A percentile compares a stretch with the other conserved stretches of the same genome.
These are phyloP conservation scores for Linum tenue DNA, from an alignment of 345 rosid species.

Conservation along the genomic window DNA sequence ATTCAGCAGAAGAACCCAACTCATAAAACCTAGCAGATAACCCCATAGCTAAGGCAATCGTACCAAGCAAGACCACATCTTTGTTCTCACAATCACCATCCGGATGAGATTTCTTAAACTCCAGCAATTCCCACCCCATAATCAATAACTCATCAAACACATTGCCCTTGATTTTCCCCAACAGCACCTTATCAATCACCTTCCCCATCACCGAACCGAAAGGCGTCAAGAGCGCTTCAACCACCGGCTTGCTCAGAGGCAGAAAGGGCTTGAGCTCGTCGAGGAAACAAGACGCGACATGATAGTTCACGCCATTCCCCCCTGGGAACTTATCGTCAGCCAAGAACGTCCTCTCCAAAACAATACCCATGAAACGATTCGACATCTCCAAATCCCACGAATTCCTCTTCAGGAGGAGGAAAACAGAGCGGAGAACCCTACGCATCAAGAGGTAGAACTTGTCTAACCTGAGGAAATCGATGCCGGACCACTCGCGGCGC, in stretches of 20 bases:
- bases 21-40: constrained; percentile 58
- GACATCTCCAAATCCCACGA: constrained; percentile 58
- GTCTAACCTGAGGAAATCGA: constrained; percentile 73
- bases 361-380: constrained; percentile 31
- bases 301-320: constrained; percentile 81
- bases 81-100: constrained; percentile 32
- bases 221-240: constrained; percentile 39
- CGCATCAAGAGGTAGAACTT: constrained; percentile 83
- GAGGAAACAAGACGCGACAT: constrained; percentile 55
- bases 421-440: constrained; percentile 44
- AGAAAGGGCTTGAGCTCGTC: constrained; percentile 67
- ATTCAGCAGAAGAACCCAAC: constrained; percentile 60
- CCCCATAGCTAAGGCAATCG: constrained; percentile 44
- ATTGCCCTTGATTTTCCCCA: constrained; percentile 61
- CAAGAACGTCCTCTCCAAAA: constrained; percentile 41
- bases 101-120: constrained; percentile 32
- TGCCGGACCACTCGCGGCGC: constrained; percentile 95
- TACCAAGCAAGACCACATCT: constrained; percentile 50
- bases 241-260: constrained; percentile 44
- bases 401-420: constrained; percentile 35
- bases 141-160: constrained; percentile 54
- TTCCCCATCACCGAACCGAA: constrained; percentile 45
- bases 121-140: constrained; percentile 48
- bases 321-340: constrained; percentile 39
- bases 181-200: constrained; percentile 53